Base-by-base conservation (phyloP, 305 asterid species). In the Stenogyne calaminthoides region DNA sequence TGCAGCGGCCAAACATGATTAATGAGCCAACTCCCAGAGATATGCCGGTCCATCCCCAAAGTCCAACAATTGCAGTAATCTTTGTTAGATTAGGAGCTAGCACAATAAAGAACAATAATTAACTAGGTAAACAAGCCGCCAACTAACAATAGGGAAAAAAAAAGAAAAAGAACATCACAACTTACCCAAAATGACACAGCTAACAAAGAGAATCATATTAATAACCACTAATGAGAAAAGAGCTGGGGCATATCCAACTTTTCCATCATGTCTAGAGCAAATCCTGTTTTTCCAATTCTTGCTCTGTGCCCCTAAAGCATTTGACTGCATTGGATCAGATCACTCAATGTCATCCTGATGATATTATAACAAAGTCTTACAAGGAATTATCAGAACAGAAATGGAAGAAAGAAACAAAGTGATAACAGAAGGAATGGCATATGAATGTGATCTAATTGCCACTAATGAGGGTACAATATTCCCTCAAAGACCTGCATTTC, bases 31-130 rank as follows among this genome's bases (percentile, higher is more conserved):
- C 82, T 73, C 88, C 89, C 62, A 89, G 73, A 70, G 96, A 90
- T 82, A 90, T 92, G 22, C 74, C 92, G 19, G 86, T 80, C 99
- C 98, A 94, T 57, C 97, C 96, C 98, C 98, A 94, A 79, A 94
- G 93, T 77, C 87, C 99, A 78, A 88, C 93, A 77, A 80, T 77
- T 61, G 99, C 99, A 78, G 99, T 94, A 60, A 92, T 83, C 86
- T 84, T 94, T 44, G 91, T 69, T 57, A 94, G 88, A 81, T 83
- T 88, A 64, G 95, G 88, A 86, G 93, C 99, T 94, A 81, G 76
- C 83, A 86, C 74, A 79, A 77, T 69, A 75, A 78, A 75, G 73
- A 73, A 37, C 67, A 72, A 78, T 52, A 58, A 78, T 91, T 64
- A 80, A 85, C 58, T 67, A 76, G 77, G 73, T 44, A 77, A 62